Base-by-base conservation (phyloP, 2,329 filamentous ascomycete genomes). In the Spiromastix sp. region DNA sequence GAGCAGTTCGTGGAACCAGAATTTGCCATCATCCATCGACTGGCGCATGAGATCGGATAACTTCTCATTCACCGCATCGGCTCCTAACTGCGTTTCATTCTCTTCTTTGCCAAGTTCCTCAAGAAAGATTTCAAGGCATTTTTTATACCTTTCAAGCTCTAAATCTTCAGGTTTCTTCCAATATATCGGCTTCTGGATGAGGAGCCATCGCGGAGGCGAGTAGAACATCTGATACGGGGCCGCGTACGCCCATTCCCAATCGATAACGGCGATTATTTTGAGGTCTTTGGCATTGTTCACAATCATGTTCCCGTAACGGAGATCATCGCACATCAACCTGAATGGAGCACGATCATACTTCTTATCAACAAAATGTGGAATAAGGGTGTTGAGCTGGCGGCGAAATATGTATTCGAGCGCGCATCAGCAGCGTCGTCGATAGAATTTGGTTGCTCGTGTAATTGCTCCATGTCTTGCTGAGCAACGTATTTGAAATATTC, bases 231-330 rank as follows among this genome's bases (percentile, higher is more conserved):
- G 21, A 24, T 7, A 7, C 7, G 21, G 21, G 7, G 21, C 21
- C n/a, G 21, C 21, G 21, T 24, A 24, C 7, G 7, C 7, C 7
- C 7, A 24, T n/a, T 24, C 21, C 21, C 21, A n/a, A 24, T 24
- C 21, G n/a, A 24, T 24, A 7, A 24, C 21, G 21, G 7, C 21
- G n/a, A n/a, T 24, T 7, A n/a, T n/a, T 24, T 24, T 24, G 21
- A 24, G 21, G n/a, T n/a, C n/a, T 7, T 7, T 24, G 7, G 21
- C 7, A 7, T 7, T 7, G 50, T 67, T 47, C 7, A 52, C 43
- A 18, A 65, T 54, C 42, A 66, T 59, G 38, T 66, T 64, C 13
- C 45, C 15, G 3, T 57, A 55, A 19, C 49, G 51, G 15, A 66
- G 30, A 40, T 64, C 59, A 38, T 63, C 56, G 32, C 52, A 62